Percentiles rank a stretch among this genome's conserved stretches.
phyloP scores from a whole-genome alignment of 345 rosid species.

The Draba incana region DNA sequence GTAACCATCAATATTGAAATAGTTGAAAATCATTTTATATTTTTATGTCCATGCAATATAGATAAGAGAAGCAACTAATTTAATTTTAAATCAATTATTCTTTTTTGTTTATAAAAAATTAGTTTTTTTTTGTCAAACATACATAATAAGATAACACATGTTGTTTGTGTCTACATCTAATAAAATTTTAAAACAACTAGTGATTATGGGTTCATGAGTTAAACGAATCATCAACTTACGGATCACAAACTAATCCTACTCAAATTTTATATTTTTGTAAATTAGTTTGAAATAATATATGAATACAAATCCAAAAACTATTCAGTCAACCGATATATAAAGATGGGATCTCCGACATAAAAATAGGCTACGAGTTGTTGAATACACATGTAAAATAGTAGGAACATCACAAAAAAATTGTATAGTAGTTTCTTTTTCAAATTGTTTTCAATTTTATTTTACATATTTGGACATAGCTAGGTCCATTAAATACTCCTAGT shows the following conservation, averaged over 20 bases:
- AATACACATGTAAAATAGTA: neutral
- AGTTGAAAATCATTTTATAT: too few species aligned
- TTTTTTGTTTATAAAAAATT: too few species aligned
- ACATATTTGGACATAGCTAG: neutral
- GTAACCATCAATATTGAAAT: too few species aligned
- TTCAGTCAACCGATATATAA: neutral
- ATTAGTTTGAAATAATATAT: neutral
- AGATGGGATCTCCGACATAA: neutral
- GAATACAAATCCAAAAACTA: neutral
- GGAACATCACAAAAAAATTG: neutral
- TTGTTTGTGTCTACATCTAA: too few species aligned
- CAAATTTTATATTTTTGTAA: neutral
- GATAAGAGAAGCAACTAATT: too few species aligned
- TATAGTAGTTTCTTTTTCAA: too few species aligned
- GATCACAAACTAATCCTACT: neutral
- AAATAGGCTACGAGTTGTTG: neutral
- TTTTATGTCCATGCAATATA: too few species aligned
- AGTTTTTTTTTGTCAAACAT: too few species aligned
- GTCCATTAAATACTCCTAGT: neutral
- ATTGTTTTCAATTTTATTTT: too few species aligned
- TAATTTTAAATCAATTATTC: too few species aligned
- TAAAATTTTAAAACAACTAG: too few species aligned
- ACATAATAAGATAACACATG: too few species aligned
- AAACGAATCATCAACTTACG: neutral
- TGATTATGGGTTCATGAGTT: neutral